Conservation (phyloP, 306 rosid genomes). For the Vicia villosa region DNA sequence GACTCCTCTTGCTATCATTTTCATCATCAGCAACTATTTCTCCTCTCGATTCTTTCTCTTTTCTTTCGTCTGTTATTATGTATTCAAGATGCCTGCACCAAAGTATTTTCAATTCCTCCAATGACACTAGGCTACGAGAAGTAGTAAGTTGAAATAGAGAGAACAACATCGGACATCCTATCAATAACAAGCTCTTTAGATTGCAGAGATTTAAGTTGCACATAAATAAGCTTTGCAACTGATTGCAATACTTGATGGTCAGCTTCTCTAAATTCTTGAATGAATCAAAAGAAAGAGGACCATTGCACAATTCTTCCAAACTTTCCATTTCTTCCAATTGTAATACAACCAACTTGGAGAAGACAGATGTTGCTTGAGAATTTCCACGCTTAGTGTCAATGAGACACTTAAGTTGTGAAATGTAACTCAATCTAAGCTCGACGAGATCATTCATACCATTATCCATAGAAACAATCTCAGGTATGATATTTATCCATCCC, state of each 20-base stretch:
- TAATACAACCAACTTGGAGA: conserved; percentile 1
- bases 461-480: not conserved
- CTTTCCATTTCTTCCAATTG: accelerated
- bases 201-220: not conserved
- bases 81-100: no score
- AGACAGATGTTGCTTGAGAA: not conserved
- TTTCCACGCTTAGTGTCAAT: not conserved
- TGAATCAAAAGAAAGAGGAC: not conserved
- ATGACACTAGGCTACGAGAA: no score
- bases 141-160: no score
- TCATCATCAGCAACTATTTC: not conserved
- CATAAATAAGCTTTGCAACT: not conserved
- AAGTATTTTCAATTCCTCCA: no score
- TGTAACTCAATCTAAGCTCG: accelerated
- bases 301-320: not conserved
- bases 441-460: not conserved
- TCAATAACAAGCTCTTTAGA: not conserved
- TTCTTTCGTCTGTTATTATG: no score
- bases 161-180: no score
- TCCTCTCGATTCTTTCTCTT: no score
- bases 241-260: accelerated
- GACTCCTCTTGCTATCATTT: not conserved
- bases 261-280: not conserved
- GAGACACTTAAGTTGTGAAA: not conserved
- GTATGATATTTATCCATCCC: conserved; percentile 17